phyloP scores from a whole-genome alignment of 2,329 filamentous ascomycete species.

The Phialocephala sp. region DNA sequence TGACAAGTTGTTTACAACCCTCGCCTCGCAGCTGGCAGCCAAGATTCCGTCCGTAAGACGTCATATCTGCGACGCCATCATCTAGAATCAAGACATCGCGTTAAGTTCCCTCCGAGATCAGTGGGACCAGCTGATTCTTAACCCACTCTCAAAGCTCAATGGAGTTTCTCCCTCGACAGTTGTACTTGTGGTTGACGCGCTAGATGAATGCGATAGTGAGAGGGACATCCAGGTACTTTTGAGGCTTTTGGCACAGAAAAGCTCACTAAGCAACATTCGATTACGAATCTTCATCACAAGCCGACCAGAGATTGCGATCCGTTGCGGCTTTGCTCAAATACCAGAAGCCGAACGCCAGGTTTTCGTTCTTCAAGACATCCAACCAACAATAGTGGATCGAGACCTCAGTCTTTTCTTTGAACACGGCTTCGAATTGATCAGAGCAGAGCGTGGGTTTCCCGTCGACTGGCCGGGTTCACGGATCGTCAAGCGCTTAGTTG shows the following conservation, averaged over 20 bases:
- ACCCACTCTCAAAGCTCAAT: slow-evolving; percentile 45
- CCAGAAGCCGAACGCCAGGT: slow-evolving; percentile 29
- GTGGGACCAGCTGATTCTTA: slow-evolving; percentile 49
- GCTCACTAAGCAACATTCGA: slow-evolving; percentile 23
- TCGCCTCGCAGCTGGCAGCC: slow-evolving; percentile 37
- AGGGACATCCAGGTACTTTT: slow-evolving; percentile 32
- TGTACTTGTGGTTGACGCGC: slow-evolving; percentile 41
- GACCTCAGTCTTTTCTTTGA: slow-evolving; percentile 40
- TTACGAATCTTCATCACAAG: slow-evolving; percentile 41
- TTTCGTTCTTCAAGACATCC: slow-evolving; percentile 37
- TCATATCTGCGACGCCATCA: slow-evolving; percentile 28
- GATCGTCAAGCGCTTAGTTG: not conserved
- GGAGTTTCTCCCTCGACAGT: not conserved
- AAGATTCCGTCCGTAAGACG: slow-evolving; percentile 22
- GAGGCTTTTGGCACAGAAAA: slow-evolving; percentile 32
- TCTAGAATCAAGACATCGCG: slow-evolving; percentile 22
- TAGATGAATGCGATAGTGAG: slow-evolving; percentile 41
- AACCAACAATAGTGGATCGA: slow-evolving; percentile 33
- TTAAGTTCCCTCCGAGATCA: slow-evolving; percentile 47
- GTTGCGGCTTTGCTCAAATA: slow-evolving; percentile 29
- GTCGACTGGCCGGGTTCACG: not conserved
- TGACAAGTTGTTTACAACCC: slow-evolving; percentile 43
- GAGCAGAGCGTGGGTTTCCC: not conserved
- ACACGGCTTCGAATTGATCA: slow-evolving; percentile 13
- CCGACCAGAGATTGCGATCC: slow-evolving; percentile 39